Evolutionary conservation across 140 eudicot genomes (phyloP).

Genomic region (Erigeron philadelphicus): DNA sequence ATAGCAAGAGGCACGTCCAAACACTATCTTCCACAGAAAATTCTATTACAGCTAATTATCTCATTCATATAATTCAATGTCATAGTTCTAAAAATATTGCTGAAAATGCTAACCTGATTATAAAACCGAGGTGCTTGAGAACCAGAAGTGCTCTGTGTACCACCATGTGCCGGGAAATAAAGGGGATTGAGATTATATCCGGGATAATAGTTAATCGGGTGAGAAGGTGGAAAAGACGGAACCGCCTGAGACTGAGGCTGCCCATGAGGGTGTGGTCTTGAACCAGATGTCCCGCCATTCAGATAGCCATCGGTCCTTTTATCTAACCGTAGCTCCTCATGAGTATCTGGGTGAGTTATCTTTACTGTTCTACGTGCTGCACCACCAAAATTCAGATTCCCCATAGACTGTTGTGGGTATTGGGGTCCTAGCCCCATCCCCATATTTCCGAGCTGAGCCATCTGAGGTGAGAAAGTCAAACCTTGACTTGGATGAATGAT

Average conservation of each 20-base stretch:
- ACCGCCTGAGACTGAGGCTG: slow-evolving; percentile 61
- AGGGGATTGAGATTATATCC: slow-evolving; percentile 41
- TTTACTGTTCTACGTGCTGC: slow-evolving; percentile 59
- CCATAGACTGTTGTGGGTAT: slow-evolving; percentile 39
- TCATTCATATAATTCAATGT: no score
- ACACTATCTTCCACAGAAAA: no score
- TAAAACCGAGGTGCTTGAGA: slow-evolving; percentile 51
- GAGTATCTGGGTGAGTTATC: slow-evolving; percentile 93
- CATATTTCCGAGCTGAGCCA: slow-evolving; percentile 74
- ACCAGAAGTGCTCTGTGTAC: slow-evolving; percentile 40
- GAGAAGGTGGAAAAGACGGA: slow-evolving; percentile 33
- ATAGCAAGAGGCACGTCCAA: no score
- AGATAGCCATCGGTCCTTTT: slow-evolving; percentile 30
- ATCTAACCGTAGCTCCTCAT: slow-evolving; percentile 67
- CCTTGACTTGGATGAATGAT: slow-evolving; percentile 66
- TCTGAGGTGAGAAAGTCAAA: slow-evolving; percentile 50
- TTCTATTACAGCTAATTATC: no score
- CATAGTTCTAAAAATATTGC: neutral
- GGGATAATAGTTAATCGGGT: slow-evolving; percentile 41
- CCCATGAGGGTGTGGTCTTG: slow-evolving; percentile 46
- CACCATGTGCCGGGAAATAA: slow-evolving; percentile 36
- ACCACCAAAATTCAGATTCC: slow-evolving; percentile 38
- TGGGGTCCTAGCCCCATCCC: slow-evolving; percentile 51
- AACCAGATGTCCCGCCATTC: slow-evolving; percentile 43
- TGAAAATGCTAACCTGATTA: slow-evolving; percentile 45